Conservation (phyloP, 1,284 basidiomycete genomes). For the Ustilago shanxiensis region DNA sequence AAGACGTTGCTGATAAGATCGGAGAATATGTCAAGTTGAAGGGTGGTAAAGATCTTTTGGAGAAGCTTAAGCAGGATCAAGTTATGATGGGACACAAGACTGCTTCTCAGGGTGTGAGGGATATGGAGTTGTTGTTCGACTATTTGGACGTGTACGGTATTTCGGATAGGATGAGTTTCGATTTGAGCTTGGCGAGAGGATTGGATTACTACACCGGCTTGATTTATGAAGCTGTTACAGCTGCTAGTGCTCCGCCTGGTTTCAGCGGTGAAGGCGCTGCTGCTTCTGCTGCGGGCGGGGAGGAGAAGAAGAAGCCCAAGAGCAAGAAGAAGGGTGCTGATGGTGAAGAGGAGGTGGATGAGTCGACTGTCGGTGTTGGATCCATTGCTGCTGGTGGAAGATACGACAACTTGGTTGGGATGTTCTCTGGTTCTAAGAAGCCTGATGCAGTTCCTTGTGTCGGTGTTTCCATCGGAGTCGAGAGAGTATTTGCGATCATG, state of each 20-base stretch:
- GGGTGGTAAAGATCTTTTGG: slow-evolving; percentile 83
- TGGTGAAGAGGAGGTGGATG: slow-evolving; percentile 85
- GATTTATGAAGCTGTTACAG: slow-evolving; percentile 96
- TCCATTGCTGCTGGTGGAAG: slow-evolving; percentile 97
- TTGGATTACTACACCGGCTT: slow-evolving; percentile 99
- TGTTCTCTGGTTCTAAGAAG: slow-evolving; percentile 83
- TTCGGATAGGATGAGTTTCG: slow-evolving; percentile 84
- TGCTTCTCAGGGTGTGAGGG: slow-evolving; percentile 85
- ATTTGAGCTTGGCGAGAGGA: slow-evolving; percentile 93
- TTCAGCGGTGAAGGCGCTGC: slow-evolving; percentile 72
- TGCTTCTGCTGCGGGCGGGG: slow-evolving; percentile 27
- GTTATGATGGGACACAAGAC: slow-evolving; percentile 79
- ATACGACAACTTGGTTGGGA: slow-evolving; percentile 96
- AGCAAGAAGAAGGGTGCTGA: slow-evolving; percentile 71
- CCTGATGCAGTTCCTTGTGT: slow-evolving; percentile 88
- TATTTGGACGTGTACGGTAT: slow-evolving; percentile 87
- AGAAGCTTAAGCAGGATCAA: slow-evolving; percentile 79
- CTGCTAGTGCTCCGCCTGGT: slow-evolving; percentile 89
- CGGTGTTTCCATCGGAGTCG: slow-evolving; percentile 92
- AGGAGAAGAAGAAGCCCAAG: slow-evolving; percentile 73
- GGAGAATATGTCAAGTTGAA: slow-evolving; percentile 93
- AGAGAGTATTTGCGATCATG: slow-evolving; percentile 93
- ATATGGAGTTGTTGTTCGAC: slow-evolving; percentile 88
- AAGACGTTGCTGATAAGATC: slow-evolving; percentile 89
- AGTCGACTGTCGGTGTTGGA: slow-evolving; percentile 92